Base-by-base conservation (phyloP, 441 rosid genomes). In the Aquilaria agallochum region DNA sequence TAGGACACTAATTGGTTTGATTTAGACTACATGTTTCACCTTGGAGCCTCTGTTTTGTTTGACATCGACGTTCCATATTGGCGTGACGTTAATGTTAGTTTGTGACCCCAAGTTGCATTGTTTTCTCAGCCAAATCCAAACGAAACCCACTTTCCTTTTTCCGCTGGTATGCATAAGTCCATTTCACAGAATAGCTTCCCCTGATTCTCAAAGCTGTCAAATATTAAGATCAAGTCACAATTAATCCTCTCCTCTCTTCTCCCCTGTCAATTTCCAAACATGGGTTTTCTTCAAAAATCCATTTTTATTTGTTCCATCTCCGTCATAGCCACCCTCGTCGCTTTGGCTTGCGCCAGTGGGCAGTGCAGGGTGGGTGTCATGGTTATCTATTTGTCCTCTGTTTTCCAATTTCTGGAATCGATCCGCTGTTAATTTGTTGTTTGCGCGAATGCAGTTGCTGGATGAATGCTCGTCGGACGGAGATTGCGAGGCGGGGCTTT, bases 401-500 rank as follows among this genome's bases (percentile, higher is more conserved):
- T 2, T 12, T 30, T 48, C 31, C 49, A 42, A 8, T 62, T 58
- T 52, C 14, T 44, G 3, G 66, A 65, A 32, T 60, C 50, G 5
- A 11, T 11, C 12, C 1, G 27, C 45, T 27, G 34, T 10, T 36
- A 31, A 20, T 20, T 20, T 20, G 27, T 20, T 27, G 49, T 61
- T 59, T 46, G 32, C 9, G 70, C 20, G 5, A 55, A 9, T 78
- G 62, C 44, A 86, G 92, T 68, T 81, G 33, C 70, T 76, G 4
- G 86, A 83, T 15, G 60, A 63, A 56, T 92, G 96, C 66, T 81
- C 83, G 0, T 74, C 78, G 2, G 79, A 89, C 55, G 67, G 71
- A 66, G 96, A 92, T 48, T 92, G 98, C 50, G 78, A 33, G 47
- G 77, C 65, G 7, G 93, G 95, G 33, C 82, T 87, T 10, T 78